Conservation (phyloP, 306 rosid species). For the Biancaea sappan region DNA sequence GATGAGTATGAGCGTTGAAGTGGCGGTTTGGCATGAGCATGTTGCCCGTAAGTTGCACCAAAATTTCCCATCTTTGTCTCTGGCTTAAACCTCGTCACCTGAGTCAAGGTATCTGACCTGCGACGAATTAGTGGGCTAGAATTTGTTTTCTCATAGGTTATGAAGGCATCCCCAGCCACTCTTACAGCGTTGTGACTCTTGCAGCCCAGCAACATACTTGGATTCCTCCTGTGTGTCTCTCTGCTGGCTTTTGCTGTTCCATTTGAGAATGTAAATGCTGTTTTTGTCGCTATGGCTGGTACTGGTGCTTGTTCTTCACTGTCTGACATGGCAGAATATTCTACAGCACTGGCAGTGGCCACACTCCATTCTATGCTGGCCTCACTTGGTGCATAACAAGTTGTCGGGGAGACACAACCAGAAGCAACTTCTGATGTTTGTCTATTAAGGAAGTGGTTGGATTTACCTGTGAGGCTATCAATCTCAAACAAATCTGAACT, state of each 20-base stretch:
- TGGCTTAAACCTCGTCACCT: constrained; percentile 55
- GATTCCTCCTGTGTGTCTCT: constrained; percentile 45
- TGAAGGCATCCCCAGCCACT: constrained; percentile 69
- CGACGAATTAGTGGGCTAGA: constrained; percentile 32
- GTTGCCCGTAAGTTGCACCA: constrained; percentile 52
- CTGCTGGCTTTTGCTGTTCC: constrained; percentile 38
- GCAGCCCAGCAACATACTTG: constrained; percentile 59
- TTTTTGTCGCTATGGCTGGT: constrained; percentile 34
- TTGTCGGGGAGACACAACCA: constrained; percentile 62
- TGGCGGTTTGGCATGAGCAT: constrained; percentile 44
- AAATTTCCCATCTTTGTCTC: constrained; percentile 51
- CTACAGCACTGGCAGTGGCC: constrained; percentile 82
- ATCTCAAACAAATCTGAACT: constrained; percentile 95
- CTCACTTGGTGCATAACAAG: constrained; percentile 86
- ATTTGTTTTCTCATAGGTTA: constrained; percentile 44
- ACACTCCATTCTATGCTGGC: constrained; percentile 98
- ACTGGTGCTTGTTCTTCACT: constrained; percentile 58
- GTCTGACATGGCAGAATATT: constrained; percentile 64
- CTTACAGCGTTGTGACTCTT: constrained; percentile 76
- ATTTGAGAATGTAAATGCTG: not conserved
- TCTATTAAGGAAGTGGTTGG: constrained; percentile 50
- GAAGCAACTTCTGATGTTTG: constrained; percentile 55
- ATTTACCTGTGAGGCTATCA: constrained; percentile 62
- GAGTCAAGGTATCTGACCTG: constrained; percentile 41
- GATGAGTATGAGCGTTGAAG: constrained; percentile 54